Base-by-base conservation (phyloP, 495 filamentous ascomycete genomes). In the Ramalina intermedia region DNA sequence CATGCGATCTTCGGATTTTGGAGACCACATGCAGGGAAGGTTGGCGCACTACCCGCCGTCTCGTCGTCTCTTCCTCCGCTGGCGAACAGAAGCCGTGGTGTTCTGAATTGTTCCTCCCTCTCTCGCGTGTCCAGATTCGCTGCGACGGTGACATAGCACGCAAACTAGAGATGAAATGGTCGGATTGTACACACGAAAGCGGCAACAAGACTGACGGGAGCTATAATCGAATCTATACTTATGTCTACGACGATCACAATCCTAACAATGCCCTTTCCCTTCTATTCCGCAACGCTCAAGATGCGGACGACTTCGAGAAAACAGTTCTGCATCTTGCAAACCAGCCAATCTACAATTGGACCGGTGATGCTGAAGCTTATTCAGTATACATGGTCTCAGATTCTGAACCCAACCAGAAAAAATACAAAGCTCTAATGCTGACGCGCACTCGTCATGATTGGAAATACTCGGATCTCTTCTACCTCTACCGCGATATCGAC, bases 1-100 rank as follows among this genome's bases (percentile, higher is more conserved):
- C 66, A 2, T 69, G 66, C 41, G 60, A 69, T 41, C 55, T 69
- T 40, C 67, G 68, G 14, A 60, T 71, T 16, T 51, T 69, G 5
- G 68, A 71, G 45, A 58, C 61, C 18, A 60, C 62, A 6, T 59
- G 53, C 20, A 59, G 61, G 4, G 63, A 69, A 39, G 61, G 62
- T 20, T 69, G 67, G 68, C 59, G 62, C 24, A 66, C 57, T 12
- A 58, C 57, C 38, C 61, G 68, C 33, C 57, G 68, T 26, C 50
- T 71, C n/a, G 67, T 69, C 0, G 62, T 71, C 46, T 65, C 58
- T 39, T 64, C 62, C 18, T 71, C 64, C 3, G 61, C 57, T 26
- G 61, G 63, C n/a, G 63, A 63, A 41, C 57, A 58, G 27, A 47
- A 48, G 14, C 66, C 66, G 4, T 56, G 51, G 43, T 66, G 65